phyloP scores from a whole-genome alignment of 1,284 basidiomycete species.

The Hemileia vastatrix region DNA sequence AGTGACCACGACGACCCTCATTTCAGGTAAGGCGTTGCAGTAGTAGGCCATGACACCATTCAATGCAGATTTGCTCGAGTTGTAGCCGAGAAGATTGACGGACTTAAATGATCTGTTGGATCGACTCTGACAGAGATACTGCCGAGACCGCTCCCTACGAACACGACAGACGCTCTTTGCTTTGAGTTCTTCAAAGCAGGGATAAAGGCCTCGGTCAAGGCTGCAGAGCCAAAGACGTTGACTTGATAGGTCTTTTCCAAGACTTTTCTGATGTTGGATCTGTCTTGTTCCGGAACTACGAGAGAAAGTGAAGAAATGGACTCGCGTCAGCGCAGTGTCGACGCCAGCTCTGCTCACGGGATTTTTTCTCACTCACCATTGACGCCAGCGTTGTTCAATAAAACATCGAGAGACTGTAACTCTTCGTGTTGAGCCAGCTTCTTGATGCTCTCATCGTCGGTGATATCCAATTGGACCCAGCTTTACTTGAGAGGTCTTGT shows the following conservation, averaged over 20 bases:
- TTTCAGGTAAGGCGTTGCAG: neutral
- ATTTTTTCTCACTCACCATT: neutral
- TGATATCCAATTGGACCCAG: too few relatives aligned
- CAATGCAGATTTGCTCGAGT: neutral
- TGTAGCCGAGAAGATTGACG: neutral
- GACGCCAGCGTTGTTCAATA: too few relatives aligned
- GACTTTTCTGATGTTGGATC: neutral
- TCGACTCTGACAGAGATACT: neutral
- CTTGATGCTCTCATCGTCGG: too few relatives aligned
- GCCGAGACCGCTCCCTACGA: neutral
- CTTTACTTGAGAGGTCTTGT: too few relatives aligned
- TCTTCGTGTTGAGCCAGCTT: too few relatives aligned
- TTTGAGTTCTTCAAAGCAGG: neutral
- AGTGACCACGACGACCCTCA: neutral
- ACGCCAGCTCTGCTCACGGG: neutral
- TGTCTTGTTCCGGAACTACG: neutral
- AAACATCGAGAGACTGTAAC: too few relatives aligned
- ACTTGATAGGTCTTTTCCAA: neutral
- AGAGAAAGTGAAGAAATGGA: neutral
- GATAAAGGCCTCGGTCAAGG: neutral
- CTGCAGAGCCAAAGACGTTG: neutral
- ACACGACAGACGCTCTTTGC: neutral
- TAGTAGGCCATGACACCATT: neutral
- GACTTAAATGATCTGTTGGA: neutral
- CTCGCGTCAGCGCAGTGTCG: neutral